phyloP scores from a whole-genome alignment of 2,329 filamentous ascomycete species.

The Aureobasidium sp. region DNA sequence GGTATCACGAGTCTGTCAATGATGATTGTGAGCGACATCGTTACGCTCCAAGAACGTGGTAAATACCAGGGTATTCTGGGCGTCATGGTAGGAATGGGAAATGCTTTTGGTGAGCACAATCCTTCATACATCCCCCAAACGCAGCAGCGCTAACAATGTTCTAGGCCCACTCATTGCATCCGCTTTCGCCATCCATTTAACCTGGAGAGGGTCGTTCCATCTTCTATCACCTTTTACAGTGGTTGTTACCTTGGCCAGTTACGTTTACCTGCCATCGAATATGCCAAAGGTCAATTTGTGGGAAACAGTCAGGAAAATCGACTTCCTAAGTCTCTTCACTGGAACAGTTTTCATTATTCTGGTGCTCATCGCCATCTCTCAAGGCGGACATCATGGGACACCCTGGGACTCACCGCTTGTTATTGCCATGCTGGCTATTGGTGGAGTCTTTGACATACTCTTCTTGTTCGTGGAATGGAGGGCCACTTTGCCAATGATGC shows the following conservation, averaged over 20 bases:
- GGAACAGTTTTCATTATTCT: slow-evolving; percentile 52
- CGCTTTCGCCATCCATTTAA: slow-evolving; percentile 42
- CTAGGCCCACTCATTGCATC: slow-evolving; percentile 56
- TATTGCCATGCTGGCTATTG: slow-evolving; percentile 60
- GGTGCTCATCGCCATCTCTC: slow-evolving; percentile 50
- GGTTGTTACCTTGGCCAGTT: slow-evolving; percentile 49
- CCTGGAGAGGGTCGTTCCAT: slow-evolving; percentile 30
- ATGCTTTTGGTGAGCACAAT: slow-evolving; percentile 58
- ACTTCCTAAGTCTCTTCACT: slow-evolving; percentile 54
- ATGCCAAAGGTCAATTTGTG: slow-evolving; percentile 64
- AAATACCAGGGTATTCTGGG: slow-evolving; percentile 19
- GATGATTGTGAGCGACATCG: slow-evolving; percentile 35
- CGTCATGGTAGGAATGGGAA: slow-evolving; percentile 52
- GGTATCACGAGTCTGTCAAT: slow-evolving; percentile 32
- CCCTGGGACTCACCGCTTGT: slow-evolving; percentile 63
- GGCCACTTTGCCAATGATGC: slow-evolving; percentile 55
- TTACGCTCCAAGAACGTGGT: slow-evolving; percentile 25
- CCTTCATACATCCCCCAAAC: not conserved
- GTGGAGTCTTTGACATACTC: slow-evolving; percentile 47
- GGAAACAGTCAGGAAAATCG: slow-evolving; percentile 55
- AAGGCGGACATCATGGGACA: slow-evolving; percentile 68
- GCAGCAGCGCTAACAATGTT: not conserved
- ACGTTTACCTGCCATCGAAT: slow-evolving; percentile 55
- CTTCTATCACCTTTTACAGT: slow-evolving; percentile 57
- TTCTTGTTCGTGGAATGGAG: slow-evolving; percentile 63